Percentiles rank a stretch among this genome's conserved stretches.
Conservation (phyloP, 345 rosid genomes). For the Populus deltoides region DNA sequence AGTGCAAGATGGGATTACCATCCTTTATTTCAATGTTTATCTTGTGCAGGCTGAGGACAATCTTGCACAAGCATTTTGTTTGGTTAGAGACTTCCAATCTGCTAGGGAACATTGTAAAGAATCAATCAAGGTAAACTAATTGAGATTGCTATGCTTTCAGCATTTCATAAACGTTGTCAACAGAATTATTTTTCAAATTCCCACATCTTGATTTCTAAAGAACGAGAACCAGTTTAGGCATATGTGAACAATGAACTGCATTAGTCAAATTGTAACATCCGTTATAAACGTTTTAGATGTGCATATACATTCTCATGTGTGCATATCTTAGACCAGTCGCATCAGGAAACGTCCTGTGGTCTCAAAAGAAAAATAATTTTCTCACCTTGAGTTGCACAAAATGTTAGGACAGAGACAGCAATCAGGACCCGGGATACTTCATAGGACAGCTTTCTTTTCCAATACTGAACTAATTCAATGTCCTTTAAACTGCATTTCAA, state of each 20-base stretch:
- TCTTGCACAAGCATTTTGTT: conserved; percentile 64
- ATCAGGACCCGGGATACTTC: background rate
- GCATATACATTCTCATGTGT: background rate
- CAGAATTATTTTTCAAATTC: background rate
- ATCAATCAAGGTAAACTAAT: conserved; percentile 49
- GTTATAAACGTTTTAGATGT: no score
- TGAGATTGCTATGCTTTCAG: background rate
- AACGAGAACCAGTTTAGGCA: background rate
- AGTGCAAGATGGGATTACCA: background rate
- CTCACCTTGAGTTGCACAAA: background rate
- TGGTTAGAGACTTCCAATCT: conserved; percentile 48
- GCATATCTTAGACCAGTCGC: background rate
- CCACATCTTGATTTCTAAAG: background rate
- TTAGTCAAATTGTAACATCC: background rate
- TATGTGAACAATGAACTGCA: background rate
- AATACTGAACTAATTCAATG: background rate
- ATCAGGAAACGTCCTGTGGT: background rate
- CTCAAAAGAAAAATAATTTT: background rate
- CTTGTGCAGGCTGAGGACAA: conserved; percentile 60
- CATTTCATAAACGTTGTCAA: background rate
- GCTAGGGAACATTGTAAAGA: conserved; percentile 63
- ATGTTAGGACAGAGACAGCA: background rate
- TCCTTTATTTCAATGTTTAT: background rate
- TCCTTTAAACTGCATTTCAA: background rate
- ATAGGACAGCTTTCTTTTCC: background rate